A percentile compares a stretch with the other conserved stretches of the same genome.
These are phyloP conservation scores for Pestalotiopsis sp. DNA, from an alignment of 2,329 filamentous ascomycete species.

Conservation along the genomic window DNA sequence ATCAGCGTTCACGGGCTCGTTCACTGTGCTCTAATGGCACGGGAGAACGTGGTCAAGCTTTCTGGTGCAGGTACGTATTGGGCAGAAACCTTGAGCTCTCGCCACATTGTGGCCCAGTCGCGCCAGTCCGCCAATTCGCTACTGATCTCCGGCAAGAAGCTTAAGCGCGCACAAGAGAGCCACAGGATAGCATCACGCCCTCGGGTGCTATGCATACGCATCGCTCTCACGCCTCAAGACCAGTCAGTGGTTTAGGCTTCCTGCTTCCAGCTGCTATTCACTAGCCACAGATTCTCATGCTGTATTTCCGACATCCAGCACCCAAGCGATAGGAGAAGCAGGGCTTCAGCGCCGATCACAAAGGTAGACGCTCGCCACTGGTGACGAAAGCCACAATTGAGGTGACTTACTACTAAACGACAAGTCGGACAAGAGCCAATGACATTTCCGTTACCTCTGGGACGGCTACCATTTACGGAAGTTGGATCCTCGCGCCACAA, in stretches of 20 bases:
- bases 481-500: conserved; percentile 12
- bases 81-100: not conserved
- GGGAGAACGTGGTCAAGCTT: not conserved
- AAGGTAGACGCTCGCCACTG: conserved; percentile 2
- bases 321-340: not conserved
- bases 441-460: not conserved
- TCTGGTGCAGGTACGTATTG: not conserved
- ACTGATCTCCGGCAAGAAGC: not conserved
- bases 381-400: conserved; percentile 6
- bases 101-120: not conserved
- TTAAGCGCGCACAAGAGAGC: not conserved
- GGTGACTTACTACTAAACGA: conserved; percentile 8
- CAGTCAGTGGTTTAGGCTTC: not conserved
- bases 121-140: not conserved
- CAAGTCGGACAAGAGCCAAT: conserved; percentile 9
- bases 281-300: conserved; percentile 10
- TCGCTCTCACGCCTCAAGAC: not conserved
- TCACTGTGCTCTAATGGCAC: too few species aligned
- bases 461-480: conserved; percentile 13
- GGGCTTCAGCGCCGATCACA: not conserved
- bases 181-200: conserved; percentile 11
- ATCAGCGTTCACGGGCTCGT: not conserved
- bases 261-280: not conserved
- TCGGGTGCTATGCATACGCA: not conserved
- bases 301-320: not conserved